Percentiles rank a stretch among this genome's conserved stretches.
Conservation (phyloP, 805 yeast genomes). For the Candida chauliodis region DNA sequence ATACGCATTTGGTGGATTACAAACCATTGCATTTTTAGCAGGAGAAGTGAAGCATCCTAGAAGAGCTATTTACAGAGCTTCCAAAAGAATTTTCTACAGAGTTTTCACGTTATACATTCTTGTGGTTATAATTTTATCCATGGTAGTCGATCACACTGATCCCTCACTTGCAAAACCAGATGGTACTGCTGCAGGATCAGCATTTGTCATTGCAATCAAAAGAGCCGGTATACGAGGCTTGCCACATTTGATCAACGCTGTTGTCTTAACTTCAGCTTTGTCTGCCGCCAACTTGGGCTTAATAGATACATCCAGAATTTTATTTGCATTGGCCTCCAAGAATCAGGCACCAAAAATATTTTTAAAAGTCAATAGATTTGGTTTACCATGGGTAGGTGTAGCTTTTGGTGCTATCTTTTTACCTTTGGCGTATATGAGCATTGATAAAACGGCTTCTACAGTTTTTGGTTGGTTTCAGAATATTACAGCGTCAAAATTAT, state of each 20-base stretch:
- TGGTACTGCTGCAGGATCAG: constrained; percentile 40
- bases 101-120: constrained; percentile 44
- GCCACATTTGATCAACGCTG: constrained; percentile 32
- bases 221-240: constrained; percentile 32
- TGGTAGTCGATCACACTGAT: constrained; percentile 30
- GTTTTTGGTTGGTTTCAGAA: constrained; percentile 70
- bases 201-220: constrained; percentile 36
- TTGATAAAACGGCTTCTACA: constrained; percentile 50
- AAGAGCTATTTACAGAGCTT: constrained; percentile 38
- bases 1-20: constrained; percentile 37
- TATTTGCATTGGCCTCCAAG: constrained; percentile 35
- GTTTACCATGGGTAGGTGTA: constrained; percentile 67
- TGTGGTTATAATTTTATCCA: constrained; percentile 40
- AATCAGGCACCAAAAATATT: constrained; percentile 62
- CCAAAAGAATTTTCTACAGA: constrained; percentile 42
- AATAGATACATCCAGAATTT: constrained; percentile 27
- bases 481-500: constrained; percentile 71
- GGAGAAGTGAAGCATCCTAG: constrained; percentile 44
- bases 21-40: constrained; percentile 44
- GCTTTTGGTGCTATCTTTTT: constrained; percentile 51
- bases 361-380: constrained; percentile 59
- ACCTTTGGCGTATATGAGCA: constrained; percentile 67
- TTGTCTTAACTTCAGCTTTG: constrained; percentile 32
- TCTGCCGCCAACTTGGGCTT: constrained; percentile 32
- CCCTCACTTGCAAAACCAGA: constrained; percentile 25